phyloP scores from a whole-genome alignment of 2,329 filamentous ascomycete species.

The Blumeriella jaapii region DNA sequence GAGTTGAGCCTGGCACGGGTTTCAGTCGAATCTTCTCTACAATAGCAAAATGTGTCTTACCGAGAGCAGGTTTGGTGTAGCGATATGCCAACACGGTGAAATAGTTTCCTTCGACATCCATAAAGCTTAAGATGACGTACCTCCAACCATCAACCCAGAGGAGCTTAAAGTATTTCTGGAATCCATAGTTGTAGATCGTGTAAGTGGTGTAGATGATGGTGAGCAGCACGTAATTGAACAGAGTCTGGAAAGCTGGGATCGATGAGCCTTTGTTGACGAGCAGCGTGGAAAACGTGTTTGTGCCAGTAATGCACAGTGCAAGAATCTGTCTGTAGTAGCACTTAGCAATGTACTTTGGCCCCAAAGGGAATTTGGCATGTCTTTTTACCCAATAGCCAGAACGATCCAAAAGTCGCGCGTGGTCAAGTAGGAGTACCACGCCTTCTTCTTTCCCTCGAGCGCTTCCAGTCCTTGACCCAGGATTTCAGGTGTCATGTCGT shows the following conservation, averaged over 20 bases:
- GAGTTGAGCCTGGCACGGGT: conserved; percentile 70
- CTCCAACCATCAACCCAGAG: conserved; percentile 72
- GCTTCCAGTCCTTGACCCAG: conserved; percentile 36
- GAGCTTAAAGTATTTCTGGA: conserved; percentile 54
- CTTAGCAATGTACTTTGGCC: too few relatives aligned
- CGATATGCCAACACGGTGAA: conserved; percentile 92
- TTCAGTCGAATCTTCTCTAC: conserved; percentile 3
- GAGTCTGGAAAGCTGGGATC: conserved; percentile 89
- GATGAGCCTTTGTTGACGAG: conserved; percentile 56
- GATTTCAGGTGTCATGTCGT: conserved; percentile 17
- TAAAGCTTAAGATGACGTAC: conserved; percentile 83
- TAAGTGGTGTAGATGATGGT: conserved; percentile 70
- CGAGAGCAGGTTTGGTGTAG: conserved; percentile 26
- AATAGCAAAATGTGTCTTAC: background rate
- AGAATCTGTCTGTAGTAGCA: conserved; percentile 67
- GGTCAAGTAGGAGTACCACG: conserved; percentile 64
- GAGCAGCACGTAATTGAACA: conserved; percentile 88
- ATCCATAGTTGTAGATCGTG: conserved; percentile 70
- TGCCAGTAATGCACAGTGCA: conserved; percentile 80
- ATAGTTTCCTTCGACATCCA: conserved; percentile 96
- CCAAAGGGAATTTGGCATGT: too few relatives aligned
- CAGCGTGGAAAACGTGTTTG: conserved; percentile 80
- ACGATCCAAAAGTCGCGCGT: conserved; percentile 85
- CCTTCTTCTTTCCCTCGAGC: conserved; percentile 41
- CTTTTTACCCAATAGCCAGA: conserved; percentile 55